Evolutionary conservation across 2,329 filamentous ascomycete species (phyloP), one percentile per base, ranked within the genome.

Genomic region (Stachybotrys chartarum): DNA sequence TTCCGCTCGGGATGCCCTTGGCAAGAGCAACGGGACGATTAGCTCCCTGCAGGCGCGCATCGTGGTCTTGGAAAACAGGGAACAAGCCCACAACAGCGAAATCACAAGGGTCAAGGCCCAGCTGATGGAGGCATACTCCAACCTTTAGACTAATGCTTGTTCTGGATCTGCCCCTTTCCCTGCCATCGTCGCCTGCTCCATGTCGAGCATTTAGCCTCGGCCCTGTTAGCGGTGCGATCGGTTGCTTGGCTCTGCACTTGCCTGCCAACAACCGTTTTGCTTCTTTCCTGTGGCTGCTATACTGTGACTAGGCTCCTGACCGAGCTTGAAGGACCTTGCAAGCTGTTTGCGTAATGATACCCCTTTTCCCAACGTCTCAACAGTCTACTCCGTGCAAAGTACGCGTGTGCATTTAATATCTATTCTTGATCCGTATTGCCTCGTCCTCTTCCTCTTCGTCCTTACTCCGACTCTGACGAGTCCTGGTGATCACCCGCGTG

Each of bases 1-100:
- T 57, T 80, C 86, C 7, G 78, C 81, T 4, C 73, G 88, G n/a
- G 68, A 80, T 8, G 80, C 79, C 5, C 64, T 90, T 39, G 84
- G 82, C 64, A 76, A 78, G 5, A 85, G 85, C 59, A 86, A 93
- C 32, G 64, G 64, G n/a, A 67, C 64, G 52, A 70, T 73, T 47
- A 68, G 68, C 5, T 58, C 60, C 53, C 57, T 79, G 54, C 69
- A 75, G 63, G 65, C 64, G 45, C 63, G 66, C 32, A 61, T 78
- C 5, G 63, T 62, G 7, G 68, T 65, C 16, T 61, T 79, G n/a
- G 75, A 79, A 65, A 71, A 71, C 30, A 62, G 65, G 55, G 64
- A 68, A 7, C 58, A 56, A 54, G 56, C 66, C 52, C 63, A 72
- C 30, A 62, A 64, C n/a, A 65, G 63, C 30, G 64, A 68, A 51